phyloP scores from a whole-genome alignment of 2,329 filamentous ascomycete species.

The Sporothrix phasma region DNA sequence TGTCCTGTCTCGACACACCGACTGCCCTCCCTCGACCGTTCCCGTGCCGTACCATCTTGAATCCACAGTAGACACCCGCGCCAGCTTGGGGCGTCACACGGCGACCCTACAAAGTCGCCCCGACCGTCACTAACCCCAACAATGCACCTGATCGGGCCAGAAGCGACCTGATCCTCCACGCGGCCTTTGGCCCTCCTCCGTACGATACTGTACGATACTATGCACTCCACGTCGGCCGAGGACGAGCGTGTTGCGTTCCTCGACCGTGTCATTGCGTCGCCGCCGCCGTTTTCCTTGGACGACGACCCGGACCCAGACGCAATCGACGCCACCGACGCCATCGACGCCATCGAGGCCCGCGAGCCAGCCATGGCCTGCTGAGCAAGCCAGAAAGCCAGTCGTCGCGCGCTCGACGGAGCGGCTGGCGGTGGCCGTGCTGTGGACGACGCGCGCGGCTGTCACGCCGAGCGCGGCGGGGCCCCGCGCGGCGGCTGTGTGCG shows the following conservation, averaged over 20 bases:
- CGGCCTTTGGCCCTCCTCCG: neutral
- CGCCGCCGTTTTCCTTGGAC: conserved; percentile 1
- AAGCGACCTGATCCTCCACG: too few relatives aligned
- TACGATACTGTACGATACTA: neutral
- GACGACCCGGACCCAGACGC: neutral
- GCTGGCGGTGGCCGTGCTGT: neutral
- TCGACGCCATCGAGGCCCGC: neutral
- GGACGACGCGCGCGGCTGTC: neutral
- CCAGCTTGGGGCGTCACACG: too few relatives aligned
- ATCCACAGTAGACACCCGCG: neutral
- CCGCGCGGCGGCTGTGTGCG: neutral
- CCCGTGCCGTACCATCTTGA: neutral
- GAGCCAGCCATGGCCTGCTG: neutral
- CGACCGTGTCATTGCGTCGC: neutral
- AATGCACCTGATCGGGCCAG: neutral
- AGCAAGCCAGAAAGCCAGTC: neutral
- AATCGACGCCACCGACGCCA: neutral
- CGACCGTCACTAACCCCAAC: too few relatives aligned
- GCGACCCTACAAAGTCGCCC: neutral
- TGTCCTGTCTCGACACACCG: neutral
- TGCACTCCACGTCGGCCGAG: conserved; percentile 5
- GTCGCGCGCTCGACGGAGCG: too few relatives aligned
- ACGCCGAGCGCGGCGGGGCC: neutral
- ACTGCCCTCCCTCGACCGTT: neutral
- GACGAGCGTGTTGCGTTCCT: conserved; percentile 12